These are phyloP conservation scores for Tuber brumale DNA, from an alignment of 495 filamentous ascomycete genomes.

Conservation along the genomic window DNA sequence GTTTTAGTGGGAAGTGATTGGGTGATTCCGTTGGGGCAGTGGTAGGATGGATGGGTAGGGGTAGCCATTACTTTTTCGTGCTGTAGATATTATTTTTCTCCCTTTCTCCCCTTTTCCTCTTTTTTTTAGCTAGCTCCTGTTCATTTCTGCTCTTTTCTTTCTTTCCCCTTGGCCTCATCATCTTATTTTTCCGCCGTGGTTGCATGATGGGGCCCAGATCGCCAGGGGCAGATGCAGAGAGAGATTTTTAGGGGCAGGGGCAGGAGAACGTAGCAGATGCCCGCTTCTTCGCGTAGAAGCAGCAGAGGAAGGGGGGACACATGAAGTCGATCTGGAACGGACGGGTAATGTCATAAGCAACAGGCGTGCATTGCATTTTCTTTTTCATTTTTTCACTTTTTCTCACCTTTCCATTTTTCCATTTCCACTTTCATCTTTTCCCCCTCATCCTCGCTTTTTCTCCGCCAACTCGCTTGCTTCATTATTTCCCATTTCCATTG, in stretches of 20 bases:
- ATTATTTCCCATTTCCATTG: neutral
- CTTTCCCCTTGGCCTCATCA: neutral
- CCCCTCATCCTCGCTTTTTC: neutral
- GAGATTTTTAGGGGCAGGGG: neutral
- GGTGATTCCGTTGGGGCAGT: neutral
- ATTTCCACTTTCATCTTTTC: neutral
- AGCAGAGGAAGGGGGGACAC: neutral
- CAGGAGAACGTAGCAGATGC: neutral
- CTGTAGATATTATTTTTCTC: neutral
- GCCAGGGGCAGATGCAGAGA: neutral
- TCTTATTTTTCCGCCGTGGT: neutral
- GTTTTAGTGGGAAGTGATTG: neutral
- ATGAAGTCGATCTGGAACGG: neutral
- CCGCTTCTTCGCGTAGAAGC: neutral
- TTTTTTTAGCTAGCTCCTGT: neutral
- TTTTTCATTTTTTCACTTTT: neutral
- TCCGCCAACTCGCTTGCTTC: neutral
- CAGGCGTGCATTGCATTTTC: constrained; percentile 5
- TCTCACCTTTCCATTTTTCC: neutral
- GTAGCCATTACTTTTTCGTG: neutral
- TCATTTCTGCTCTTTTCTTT: neutral
- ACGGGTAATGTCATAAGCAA: neutral
- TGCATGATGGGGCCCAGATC: constrained; percentile 1
- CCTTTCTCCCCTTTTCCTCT: neutral
- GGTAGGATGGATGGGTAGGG: neutral